Conservation (phyloP, 1,139 yeast species). For the Chernovozyma aurita region DNA sequence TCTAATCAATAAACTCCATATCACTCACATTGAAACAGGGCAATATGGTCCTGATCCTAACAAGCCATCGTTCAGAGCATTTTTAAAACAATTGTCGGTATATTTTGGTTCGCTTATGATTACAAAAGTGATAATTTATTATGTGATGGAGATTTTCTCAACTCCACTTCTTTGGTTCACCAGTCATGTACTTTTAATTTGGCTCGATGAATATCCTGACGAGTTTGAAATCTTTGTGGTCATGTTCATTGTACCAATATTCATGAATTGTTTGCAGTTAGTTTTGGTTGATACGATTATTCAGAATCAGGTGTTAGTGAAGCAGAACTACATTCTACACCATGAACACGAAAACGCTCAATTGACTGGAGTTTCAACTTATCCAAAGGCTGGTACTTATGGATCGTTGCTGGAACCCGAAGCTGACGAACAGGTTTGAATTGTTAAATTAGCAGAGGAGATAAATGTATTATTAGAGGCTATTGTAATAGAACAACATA, state of each 20-base stretch:
- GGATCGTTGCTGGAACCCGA: background rate
- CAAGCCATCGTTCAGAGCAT: slow-evolving; percentile 64
- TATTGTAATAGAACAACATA: too few species aligned
- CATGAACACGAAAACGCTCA: background rate
- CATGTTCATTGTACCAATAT: slow-evolving; percentile 72
- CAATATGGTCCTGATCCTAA: slow-evolving; percentile 60
- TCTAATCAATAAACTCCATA: slow-evolving; percentile 25
- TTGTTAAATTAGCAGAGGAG: too few species aligned
- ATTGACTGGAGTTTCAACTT: background rate
- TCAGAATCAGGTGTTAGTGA: slow-evolving; percentile 40
- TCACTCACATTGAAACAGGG: slow-evolving; percentile 69
- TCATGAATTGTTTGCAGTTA: slow-evolving; percentile 84
- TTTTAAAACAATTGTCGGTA: slow-evolving; percentile 66
- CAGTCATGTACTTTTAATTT: slow-evolving; percentile 50
- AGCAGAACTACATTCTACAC: slow-evolving; percentile 1
- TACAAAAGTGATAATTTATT: slow-evolving; percentile 53
- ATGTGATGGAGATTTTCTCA: slow-evolving; percentile 37
- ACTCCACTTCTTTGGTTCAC: slow-evolving; percentile 41
- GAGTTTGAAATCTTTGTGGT: slow-evolving; percentile 81
- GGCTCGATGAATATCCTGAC: slow-evolving; percentile 75
- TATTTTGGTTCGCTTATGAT: slow-evolving; percentile 62
- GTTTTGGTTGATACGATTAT: slow-evolving; percentile 84
- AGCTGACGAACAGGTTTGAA: too few species aligned
- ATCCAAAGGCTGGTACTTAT: background rate
- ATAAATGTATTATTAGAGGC: too few species aligned